Evolutionary conservation across 2,329 filamentous ascomycete species (phyloP), one percentile per base, ranked within the genome.

Genomic region (Alternaria sp.): DNA sequence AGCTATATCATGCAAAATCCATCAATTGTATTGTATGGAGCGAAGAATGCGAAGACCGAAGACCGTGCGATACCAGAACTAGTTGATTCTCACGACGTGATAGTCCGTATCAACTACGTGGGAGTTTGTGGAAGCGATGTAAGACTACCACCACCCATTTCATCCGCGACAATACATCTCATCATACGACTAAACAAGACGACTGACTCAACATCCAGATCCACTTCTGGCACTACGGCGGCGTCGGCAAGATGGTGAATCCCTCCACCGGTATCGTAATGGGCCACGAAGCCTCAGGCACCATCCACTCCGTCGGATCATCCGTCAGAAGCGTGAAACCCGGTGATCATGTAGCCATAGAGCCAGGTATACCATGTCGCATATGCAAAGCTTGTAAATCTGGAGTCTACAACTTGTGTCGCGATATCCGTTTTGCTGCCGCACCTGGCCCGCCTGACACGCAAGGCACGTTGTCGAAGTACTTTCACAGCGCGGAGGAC

Each of bases 211-310:
- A 24, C 24, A 4, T 4, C 28, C 23, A 74, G 71, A 89, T 97
- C 52, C 94, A 97, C 81, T 97, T 97, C 83, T 97, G 93, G 94
- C 90, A 95, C 75, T 89, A 90, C 44, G 94, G 94, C 68, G 91
- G 90, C 81, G 97, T 98, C 75, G 93, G 93, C 14, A 93, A 93
- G 65, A 95, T 45, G 21, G 52, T 72, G 96, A 91, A 89, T 96
- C 68, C 93, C 94, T 34, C 84, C 84, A 66, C 90, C 84, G 74
- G 89, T 91, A 78, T 93, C 76, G 91, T 96, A 70, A 88, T 98
- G 42, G 94, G 94, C 68, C 94, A 98, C 82, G 94, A 97, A 81
- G 94, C 92, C 42, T 90, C 92, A 2, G 94, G 93, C 59, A 88
- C 82, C 24, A 80, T 97, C 57, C 84, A 96, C 66, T 89, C 93